Evolutionary conservation across 495 filamentous ascomycete species (phyloP).

Genomic region (Cladorrhinum samala): DNA sequence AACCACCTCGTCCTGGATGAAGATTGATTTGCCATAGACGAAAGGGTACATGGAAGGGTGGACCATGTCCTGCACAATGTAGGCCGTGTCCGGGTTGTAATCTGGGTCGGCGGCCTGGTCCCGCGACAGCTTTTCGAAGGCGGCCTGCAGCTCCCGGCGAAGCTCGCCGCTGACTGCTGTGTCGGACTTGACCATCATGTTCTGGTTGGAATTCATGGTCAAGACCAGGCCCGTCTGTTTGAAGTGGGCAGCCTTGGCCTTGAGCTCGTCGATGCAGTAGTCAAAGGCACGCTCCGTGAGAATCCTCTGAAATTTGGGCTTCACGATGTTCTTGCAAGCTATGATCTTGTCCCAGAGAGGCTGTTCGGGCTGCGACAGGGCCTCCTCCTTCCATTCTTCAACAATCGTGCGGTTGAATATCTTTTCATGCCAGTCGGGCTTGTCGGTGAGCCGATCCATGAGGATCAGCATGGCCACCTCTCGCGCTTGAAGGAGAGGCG

Average conservation of each 20-base stretch:
- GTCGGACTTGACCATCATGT: slow-evolving; percentile 26
- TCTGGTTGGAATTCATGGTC: slow-evolving; percentile 24
- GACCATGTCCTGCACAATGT: slow-evolving; percentile 54
- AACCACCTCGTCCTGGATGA: slow-evolving; percentile 32
- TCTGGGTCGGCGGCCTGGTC: slow-evolving; percentile 43
- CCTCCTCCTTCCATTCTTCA: slow-evolving; percentile 34
- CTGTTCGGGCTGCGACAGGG: slow-evolving; percentile 21
- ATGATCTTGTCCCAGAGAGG: slow-evolving; percentile 24
- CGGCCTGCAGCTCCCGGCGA: slow-evolving; percentile 8
- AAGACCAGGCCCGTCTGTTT: slow-evolving; percentile 30
- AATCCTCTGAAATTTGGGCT: slow-evolving; percentile 5
- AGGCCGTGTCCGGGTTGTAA: slow-evolving; percentile 53
- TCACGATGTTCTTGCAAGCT: slow-evolving; percentile 8
- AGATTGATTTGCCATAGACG: slow-evolving; percentile 35
- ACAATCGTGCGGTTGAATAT: slow-evolving; percentile 46
- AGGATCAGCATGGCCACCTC: slow-evolving; percentile 36
- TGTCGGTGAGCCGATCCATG: slow-evolving; percentile 37
- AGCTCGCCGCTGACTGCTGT: slow-evolving; percentile 16
- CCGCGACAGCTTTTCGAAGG: slow-evolving; percentile 31
- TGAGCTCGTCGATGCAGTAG: slow-evolving; percentile 47
- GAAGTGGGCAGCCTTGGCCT: slow-evolving; percentile 37
- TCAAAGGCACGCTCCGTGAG: slow-evolving; percentile 38
- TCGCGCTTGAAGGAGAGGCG: slow-evolving; percentile 22
- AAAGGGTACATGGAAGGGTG: slow-evolving; percentile 59
- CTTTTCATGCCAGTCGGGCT: slow-evolving; percentile 49